Evolutionary conservation across 352 stramenopile genomes (phyloP), one percentile per base, ranked within the genome.

Genomic region (Pythium dissimile): DNA sequence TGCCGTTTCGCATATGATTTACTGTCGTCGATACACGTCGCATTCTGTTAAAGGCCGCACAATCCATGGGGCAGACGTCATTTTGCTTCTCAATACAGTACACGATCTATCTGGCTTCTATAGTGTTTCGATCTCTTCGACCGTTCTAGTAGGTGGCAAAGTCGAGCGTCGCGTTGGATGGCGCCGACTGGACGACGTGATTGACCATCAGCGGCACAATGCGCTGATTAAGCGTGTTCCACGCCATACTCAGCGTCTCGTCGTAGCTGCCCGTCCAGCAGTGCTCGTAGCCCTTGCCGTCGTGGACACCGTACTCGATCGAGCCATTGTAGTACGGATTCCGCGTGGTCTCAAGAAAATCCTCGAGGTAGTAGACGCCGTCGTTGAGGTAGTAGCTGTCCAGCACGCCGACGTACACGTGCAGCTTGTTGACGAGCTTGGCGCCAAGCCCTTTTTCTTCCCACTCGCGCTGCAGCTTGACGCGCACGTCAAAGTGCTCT

Each of bases 361-460:
- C 77, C 31, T 87, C 77, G 3, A 89, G 72, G 49, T 78, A 66
- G 59, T 87, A 89, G 35, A 87, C 80, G 15, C 65, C 77, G 51
- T 88, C 80, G 51, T 89, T 89, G 11, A 89, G 55, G 59, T 89
- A 88, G 70, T 88, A 89, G 64, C 77, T 88, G 65, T 89, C 80
- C 10, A 75, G 77, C 46, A 89, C 80, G 21, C 77, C 80, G 15
- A 89, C 80, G 47, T 80, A 89, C 5, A 89, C 80, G 59, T 88
- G 77, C 8, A 89, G 66, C 53, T 89, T 89, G 67, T 86, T 88
- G 12, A 88, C 77, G 16, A 89, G 73, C 58, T 88, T 88, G 44
- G 45, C 66, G 18, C 80, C 77, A 21, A 89, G 67, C 5, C 72
- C 67, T 9, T 56, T 54, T 0, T 54, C 44, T 11, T 83, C 54